Evolutionary conservation across 257 asterid species (phyloP), one percentile per base, ranked within the genome.

Genomic region (Lithospermum erythrorhizon): DNA sequence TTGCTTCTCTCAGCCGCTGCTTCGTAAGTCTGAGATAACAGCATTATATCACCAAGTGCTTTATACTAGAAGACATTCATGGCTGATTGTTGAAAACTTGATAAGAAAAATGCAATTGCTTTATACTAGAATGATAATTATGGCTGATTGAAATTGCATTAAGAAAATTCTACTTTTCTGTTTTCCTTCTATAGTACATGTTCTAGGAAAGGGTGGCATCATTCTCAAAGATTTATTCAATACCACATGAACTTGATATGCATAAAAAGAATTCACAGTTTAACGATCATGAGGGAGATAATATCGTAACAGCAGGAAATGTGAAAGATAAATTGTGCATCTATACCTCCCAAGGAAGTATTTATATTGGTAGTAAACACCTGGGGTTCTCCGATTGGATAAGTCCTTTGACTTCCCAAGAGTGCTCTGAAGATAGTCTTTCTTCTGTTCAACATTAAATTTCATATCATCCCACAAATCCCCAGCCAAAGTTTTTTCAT

Each of bases 1-100:
- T 78, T 48, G 95, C 94, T 75, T 93, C 99, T 59, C 97, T 76
- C 48, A 93, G 60, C 61, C 99, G 70, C 70, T 93, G 99, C 83
- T 85, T 93, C 25, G 84, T 82, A 21, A 87, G 64, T 70, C 99
- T 93, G 80, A 67, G 25, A 64, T 63, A 9, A 65, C 15, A 10
- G 4, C 18, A 20, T 61, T 7, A 11, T 25, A 13, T 65, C 58
- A 71, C 54, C 53, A 55, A 32, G 57, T 21, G 17, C 55, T 35
- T 21, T 17, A 18, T 24, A 9, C 45, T 16, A 64, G 52, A 53
- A 41, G 29, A 20, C 19, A 51, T 20, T 29, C 20, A 23, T 21
- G 29, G 41, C 4, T 21, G 35, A 20, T 21, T 29, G 23, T 21
- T 29, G 23, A 9, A 2, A 14, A 19, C 6, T 27, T 3, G 32